Evolutionary conservation across 2,329 filamentous ascomycete species (phyloP), one percentile per base, ranked within the genome.

Genomic region (Colletotrichum sp.): DNA sequence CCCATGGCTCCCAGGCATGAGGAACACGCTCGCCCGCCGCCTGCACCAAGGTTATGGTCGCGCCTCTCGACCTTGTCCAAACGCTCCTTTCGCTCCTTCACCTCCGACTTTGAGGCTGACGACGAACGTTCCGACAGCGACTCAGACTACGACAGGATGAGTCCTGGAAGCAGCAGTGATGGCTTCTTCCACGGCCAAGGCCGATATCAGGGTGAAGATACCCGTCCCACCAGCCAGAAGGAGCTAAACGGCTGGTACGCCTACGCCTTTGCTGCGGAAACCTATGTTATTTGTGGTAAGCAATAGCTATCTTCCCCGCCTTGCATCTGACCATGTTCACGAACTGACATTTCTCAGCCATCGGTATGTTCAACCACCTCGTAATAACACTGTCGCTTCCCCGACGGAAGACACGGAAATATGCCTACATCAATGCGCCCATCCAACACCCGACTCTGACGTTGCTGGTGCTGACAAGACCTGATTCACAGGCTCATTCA

Each of bases 241-340:
- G 97, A 99, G 90, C 90, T 99, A 76, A 89, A 93, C 52, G 97
- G 96, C 80, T 99, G 98, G 95, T 99, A 99, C 86, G 94, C 94
- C 83, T 99, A 99, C 87, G 95, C 95, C 57, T 99, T 98, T 89
- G 97, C 97, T 28, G 96, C 96, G 24, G 97, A 99, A 87, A 96
- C 98, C 70, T 99, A 98, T 84, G 95, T 98, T 18, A 95, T 99
- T 72, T 99, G 97, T 84, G 96, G 96, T 95, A 84, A 83, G 92
- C 44, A 21, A 21, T 24, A 52, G 6, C 44, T 24, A 52, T 87
- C 70, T 57, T 16, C 24, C 44, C 26, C 36, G 15, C 44, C 24
- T 36, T 34, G 18, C 39, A 64, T 28, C 39, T 69, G 28, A 62
- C 15, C 26, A 49, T 65, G 18, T 21, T 49, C 60, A 34, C 21